Evolutionary conservation across 345 rosid species (phyloP).

Genomic region (Theobroma cacao): DNA sequence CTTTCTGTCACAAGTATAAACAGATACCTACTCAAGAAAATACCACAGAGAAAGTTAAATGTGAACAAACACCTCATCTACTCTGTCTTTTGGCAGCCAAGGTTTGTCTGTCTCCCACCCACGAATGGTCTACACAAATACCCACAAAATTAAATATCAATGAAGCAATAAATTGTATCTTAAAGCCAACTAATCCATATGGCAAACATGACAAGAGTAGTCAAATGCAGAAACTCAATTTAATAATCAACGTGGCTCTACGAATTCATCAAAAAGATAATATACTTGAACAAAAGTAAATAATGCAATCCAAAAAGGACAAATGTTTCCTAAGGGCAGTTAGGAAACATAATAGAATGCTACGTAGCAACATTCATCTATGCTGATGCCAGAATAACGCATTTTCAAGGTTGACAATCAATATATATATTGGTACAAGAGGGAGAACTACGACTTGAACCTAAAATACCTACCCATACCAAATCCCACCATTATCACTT

Average conservation of each 20-base stretch:
- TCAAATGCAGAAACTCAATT: neutral
- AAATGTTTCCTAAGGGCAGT: neutral
- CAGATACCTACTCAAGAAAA: neutral
- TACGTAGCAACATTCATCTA: neutral
- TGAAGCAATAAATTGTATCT: neutral
- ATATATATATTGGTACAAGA: neutral
- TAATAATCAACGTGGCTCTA: neutral
- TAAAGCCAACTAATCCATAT: neutral
- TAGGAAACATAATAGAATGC: neutral
- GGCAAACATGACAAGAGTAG: neutral
- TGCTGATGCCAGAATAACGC: neutral
- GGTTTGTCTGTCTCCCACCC: constrained; percentile 77
- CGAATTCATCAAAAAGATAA: neutral
- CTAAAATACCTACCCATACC: neutral
- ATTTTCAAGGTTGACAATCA: neutral
- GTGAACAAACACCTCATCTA: constrained; percentile 58
- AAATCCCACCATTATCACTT: neutral
- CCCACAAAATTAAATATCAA: constrained; percentile 10
- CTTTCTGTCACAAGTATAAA: neutral
- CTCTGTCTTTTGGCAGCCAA: constrained; percentile 84
- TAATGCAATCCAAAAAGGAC: neutral
- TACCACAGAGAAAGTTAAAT: constrained; percentile 1
- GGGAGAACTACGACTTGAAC: neutral
- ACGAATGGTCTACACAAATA: constrained; percentile 49
- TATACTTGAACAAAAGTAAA: neutral